Evolutionary conservation across 1,284 basidiomycete genomes (phyloP), one percentile per base, ranked within the genome.

Genomic region (Cryptococcus maquisensis): DNA sequence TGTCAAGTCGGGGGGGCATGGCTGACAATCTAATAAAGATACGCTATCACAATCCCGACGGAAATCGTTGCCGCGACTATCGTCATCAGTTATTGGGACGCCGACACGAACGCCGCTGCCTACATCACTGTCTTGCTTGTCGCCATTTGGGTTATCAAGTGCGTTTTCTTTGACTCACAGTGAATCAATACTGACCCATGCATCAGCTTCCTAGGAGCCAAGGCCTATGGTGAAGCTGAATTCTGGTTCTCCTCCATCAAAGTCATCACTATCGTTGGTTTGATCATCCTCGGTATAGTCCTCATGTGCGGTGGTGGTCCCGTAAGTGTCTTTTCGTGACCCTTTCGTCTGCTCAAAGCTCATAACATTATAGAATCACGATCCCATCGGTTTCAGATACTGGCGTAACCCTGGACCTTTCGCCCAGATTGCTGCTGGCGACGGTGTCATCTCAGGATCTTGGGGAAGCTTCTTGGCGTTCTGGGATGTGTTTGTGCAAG

Each of bases 261-360:
- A 53, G 66, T 70, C 37, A 51, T 69, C 46, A 63, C 64, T 15
- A 64, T 64, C 20, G 64, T 66, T 43, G 65, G 59, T 20, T 43
- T 71, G 51, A 82, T 87, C 57, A 66, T 88, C 49, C 77, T 81
- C 51, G 85, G 85, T 51, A 77, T 88, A 46, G 73, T 87, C 55
- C 80, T 89, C 52, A 85, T 87, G 66, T 81, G 86, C 18, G 87
- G 86, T 52, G 86, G 86, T 59, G 85, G 82, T 3, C 85, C 86
- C 1, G 47, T 48, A 38, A 48, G 47, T 23, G 9, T 16, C 16
- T 18, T n/a, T 18, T n/a, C 36, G 16, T 44, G 10, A 5, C n/a
- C 40, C 10, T n/a, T 48, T 38, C 18, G 7, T 13, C 32, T n/a
- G 16, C 9, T 20, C 15, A 18, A 18, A 32, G 46, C 47, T 48